A percentile compares a stretch with the other conserved stretches of the same genome.
These are phyloP conservation scores for Trichophyton schoenleinii DNA, from an alignment of 2,329 filamentous ascomycete genomes.

Conservation along the genomic window DNA sequence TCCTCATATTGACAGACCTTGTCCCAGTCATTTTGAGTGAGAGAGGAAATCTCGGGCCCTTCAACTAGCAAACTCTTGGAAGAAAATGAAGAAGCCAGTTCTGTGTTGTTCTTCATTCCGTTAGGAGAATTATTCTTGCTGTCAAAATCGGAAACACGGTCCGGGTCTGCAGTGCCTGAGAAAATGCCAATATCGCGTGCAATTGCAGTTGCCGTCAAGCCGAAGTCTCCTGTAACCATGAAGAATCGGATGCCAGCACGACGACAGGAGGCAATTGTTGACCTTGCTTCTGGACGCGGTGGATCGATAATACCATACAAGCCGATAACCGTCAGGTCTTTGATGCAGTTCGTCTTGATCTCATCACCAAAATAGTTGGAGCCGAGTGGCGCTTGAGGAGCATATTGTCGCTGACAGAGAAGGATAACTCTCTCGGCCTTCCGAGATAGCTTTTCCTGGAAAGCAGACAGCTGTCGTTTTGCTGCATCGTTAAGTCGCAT, in stretches of 20 bases:
- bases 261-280: neutral
- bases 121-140: slow-evolving; percentile 36
- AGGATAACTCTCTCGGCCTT: slow-evolving; percentile 58
- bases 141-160: slow-evolving; percentile 40
- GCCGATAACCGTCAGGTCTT: slow-evolving; percentile 42
- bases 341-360: slow-evolving; percentile 41
- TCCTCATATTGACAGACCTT: slow-evolving; percentile 53
- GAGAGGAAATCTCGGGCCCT: slow-evolving; percentile 51
- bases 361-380: slow-evolving; percentile 41
- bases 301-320: slow-evolving; percentile 49
- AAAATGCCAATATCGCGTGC: slow-evolving; percentile 68
- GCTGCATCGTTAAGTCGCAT: slow-evolving; percentile 38
- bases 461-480: slow-evolving; percentile 39
- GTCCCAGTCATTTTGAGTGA: slow-evolving; percentile 59
- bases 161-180: slow-evolving; percentile 47
- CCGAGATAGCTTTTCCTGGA: slow-evolving; percentile 57
- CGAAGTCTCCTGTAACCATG: slow-evolving; percentile 62
- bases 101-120: slow-evolving; percentile 1
- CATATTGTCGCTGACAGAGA: slow-evolving; percentile 48
- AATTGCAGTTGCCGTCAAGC: slow-evolving; percentile 60
- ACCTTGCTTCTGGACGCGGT: slow-evolving; percentile 51
- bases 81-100: slow-evolving; percentile 15
- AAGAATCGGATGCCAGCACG: neutral
- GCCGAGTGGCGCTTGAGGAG: slow-evolving; percentile 37
- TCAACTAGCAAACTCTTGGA: slow-evolving; percentile 48